Base-by-base conservation (phyloP, 164 flowering plant species). In the Nelumbo lutea region DNA sequence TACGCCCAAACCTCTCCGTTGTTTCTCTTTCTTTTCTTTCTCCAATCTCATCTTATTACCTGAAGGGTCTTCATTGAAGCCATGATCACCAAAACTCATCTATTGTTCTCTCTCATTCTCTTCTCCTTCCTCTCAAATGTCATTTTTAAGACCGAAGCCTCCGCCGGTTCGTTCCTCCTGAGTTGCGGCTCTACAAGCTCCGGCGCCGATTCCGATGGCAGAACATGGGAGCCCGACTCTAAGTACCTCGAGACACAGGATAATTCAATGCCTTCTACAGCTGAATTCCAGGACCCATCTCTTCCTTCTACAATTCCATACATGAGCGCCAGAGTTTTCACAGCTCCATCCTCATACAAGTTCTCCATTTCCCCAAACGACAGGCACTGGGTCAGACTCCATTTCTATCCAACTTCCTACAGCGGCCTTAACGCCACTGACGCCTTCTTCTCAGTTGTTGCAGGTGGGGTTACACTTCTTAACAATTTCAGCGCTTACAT, bases 391-490 rank as follows among this genome's bases (percentile, higher is more conserved):
- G 64, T 93, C 40, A 79, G 96, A 52, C 82, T 93, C 27, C 82
- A 90, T 76, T 93, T 93, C 61, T 93, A 93, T 69, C 98, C 98
- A 0, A 74, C 93, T 0, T 27, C 77, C 0, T 93, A 93, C 67
- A 59, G 72, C 2, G 60, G 68, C 44, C 77, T 79, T 55, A 60
- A 82, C 69, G 65, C 83, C 38, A 27, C 71, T 0, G 76, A 84
- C 6, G 75, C 96, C 0, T 86, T 76, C 58, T 89, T 89, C 72
- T 64, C 84, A 0, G 90, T 87, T 0, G 64, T 61, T 1, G 85
- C 91, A 4, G 75, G 69, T 11, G 83, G 75, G 0, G 52, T 83
- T 43, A 81, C 87, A 0, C 82, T 93, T 41, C 59, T 93, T 59
- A 80, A 66, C 66, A 93, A 90, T 73, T 90, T 93, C 65, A 89